Conservation (phyloP, 306 rosid species). For the Glycine tomentella region DNA sequence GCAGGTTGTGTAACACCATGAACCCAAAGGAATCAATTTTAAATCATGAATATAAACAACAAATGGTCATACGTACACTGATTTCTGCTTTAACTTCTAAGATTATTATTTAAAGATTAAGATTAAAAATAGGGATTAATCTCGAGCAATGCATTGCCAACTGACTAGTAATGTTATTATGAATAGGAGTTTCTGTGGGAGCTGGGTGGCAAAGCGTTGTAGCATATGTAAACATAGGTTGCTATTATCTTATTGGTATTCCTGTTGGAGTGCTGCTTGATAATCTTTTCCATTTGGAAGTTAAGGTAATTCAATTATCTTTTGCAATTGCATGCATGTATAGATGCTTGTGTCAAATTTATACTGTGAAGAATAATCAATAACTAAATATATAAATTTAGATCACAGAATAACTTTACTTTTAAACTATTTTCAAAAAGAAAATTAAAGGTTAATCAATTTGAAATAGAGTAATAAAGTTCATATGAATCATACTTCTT, state of each 20-base stretch:
- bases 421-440: too few relatives aligned
- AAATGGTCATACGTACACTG: not conserved
- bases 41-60: not conserved
- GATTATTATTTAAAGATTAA: not conserved
- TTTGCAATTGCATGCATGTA: not conserved
- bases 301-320: conserved; percentile 45
- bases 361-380: too few relatives aligned
- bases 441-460: too few relatives aligned
- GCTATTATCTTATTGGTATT: conserved; percentile 64
- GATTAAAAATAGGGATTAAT: not conserved
- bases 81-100: not conserved
- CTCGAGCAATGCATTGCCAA: not conserved
- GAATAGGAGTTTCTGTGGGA: conserved; percentile 65
- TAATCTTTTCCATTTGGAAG: conserved; percentile 45
- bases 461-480: too few relatives aligned
- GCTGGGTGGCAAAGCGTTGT: conserved; percentile 71
- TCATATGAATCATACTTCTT: too few relatives aligned
- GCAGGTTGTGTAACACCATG: too few relatives aligned
- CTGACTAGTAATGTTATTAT: not conserved
- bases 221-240: conserved; percentile 65
- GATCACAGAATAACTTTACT: too few relatives aligned
- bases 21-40: not conserved
- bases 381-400: too few relatives aligned
- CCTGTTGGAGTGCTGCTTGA: conserved; percentile 64
- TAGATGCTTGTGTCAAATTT: not conserved